Evolutionary conservation across 1,284 basidiomycete species (phyloP).

Genomic region (Ceratobasidium sp.): DNA sequence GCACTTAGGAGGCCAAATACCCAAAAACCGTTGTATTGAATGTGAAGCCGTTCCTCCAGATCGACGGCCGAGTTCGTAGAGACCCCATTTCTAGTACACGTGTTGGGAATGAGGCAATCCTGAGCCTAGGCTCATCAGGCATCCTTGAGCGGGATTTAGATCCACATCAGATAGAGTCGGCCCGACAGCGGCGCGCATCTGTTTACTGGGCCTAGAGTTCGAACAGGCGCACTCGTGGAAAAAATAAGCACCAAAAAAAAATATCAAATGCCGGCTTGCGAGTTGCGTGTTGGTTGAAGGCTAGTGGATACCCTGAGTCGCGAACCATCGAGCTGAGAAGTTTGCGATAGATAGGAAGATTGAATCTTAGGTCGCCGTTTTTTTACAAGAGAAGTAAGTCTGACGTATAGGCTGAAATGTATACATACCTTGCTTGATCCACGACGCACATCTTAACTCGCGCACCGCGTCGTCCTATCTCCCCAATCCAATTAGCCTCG

Average conservation of each 20-base stretch:
- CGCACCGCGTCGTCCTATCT: conserved; percentile 24
- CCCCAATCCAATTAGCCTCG: conserved; percentile 18
- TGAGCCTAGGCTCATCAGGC: conserved; percentile 21
- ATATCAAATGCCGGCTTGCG: neutral
- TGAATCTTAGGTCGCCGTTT: conserved; percentile 9
- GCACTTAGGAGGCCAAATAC: conserved; percentile 16
- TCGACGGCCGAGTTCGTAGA: conserved; percentile 29
- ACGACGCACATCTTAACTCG: conserved; percentile 25
- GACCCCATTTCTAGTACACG: conserved; percentile 42
- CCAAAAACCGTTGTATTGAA: conserved; percentile 17
- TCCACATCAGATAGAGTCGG: conserved; percentile 1
- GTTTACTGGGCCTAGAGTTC: neutral
- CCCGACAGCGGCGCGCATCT: conserved; percentile 13
- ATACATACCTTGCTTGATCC: neutral
- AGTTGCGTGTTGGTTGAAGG: conserved; percentile 1
- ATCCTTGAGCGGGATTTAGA: conserved; percentile 4
- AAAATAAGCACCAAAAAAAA: neutral
- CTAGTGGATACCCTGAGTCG: conserved; percentile 2
- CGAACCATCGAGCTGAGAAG: conserved; percentile 1
- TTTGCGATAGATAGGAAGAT: conserved; percentile 25
- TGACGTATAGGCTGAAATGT: conserved; percentile 24
- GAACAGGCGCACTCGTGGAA: neutral
- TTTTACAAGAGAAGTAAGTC: conserved; percentile 22
- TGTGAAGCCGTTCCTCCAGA: conserved; percentile 3
- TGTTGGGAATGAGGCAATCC: conserved; percentile 36